These are phyloP conservation scores for Annulohypoxylon bovei DNA, from an alignment of 495 filamentous ascomycete genomes.

Conservation along the genomic window DNA sequence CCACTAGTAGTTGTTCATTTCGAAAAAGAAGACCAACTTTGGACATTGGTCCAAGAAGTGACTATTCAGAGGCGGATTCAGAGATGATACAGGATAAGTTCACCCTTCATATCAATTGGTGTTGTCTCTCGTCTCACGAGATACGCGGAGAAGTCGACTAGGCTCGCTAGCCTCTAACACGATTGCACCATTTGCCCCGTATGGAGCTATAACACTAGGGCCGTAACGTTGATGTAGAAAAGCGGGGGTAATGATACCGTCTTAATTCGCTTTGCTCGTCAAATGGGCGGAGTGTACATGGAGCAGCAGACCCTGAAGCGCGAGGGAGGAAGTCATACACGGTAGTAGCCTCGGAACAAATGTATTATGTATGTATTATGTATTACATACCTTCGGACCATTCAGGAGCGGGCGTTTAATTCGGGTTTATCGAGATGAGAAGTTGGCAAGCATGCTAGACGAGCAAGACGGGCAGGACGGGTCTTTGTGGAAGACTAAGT, in stretches of 20 bases:
- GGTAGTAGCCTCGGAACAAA: conserved; percentile 30
- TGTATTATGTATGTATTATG: conserved; percentile 9
- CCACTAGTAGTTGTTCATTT: background rate
- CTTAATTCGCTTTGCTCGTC: conserved; percentile 30
- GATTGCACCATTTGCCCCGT: conserved; percentile 42
- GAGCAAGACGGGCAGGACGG: too few relatives aligned
- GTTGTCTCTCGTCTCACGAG: conserved; percentile 11
- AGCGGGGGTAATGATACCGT: conserved; percentile 39
- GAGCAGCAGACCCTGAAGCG: conserved; percentile 17
- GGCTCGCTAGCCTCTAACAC: conserved; percentile 30
- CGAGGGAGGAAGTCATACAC: conserved; percentile 11
- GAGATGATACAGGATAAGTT: background rate
- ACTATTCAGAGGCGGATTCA: background rate
- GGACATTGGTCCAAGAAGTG: background rate
- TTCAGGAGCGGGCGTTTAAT: conserved; percentile 38
- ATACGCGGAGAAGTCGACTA: conserved; percentile 16
- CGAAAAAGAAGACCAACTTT: conserved; percentile 4
- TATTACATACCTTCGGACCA: conserved; percentile 27
- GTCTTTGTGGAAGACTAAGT: background rate
- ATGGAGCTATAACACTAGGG: conserved; percentile 40
- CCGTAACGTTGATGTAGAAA: conserved; percentile 39
- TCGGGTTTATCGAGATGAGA: conserved; percentile 31
- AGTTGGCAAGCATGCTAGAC: conserved; percentile 12
- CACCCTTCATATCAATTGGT: conserved; percentile 5
- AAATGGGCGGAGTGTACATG: conserved; percentile 9